A percentile compares a stretch with the other conserved stretches of the same genome.
These are phyloP conservation scores for Artemisia argyi DNA, from an alignment of 129 eudicot genomes.

Conservation along the genomic window DNA sequence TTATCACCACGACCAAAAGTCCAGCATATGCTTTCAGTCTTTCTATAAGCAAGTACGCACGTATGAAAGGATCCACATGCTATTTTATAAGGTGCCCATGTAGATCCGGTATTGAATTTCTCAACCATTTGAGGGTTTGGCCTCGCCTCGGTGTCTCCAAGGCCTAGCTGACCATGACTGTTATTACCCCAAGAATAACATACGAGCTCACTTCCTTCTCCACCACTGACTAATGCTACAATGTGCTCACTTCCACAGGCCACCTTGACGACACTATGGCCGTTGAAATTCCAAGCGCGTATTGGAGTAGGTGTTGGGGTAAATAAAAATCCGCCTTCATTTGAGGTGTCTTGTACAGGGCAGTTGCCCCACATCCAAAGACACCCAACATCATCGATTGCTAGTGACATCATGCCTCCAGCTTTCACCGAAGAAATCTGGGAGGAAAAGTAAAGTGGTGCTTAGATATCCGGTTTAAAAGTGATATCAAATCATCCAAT, in stretches of 20 bases:
- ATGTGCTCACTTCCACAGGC: conserved; percentile 96
- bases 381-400: conserved; percentile 60
- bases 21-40: conserved; percentile 30
- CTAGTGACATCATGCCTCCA: conserved; percentile 97
- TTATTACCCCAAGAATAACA: conserved; percentile 93
- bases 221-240: conserved; percentile 64
- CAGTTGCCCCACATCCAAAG: conserved; percentile 95
- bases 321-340: conserved; percentile 40
- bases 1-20: conserved; percentile 38
- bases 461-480: background rate
- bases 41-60: conserved; percentile 31
- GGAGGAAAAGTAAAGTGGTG: conserved; percentile 10
- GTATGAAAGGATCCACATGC: conserved; percentile 43
- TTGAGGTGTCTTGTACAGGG: conserved; percentile 47
- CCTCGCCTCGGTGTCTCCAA: conserved; percentile 73
- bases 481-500: background rate
- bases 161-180: conserved; percentile 81
- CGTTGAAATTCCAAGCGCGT: conserved; percentile 52
- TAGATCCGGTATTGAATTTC: conserved; percentile 32
- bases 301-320: conserved; percentile 48
- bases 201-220: conserved; percentile 42
- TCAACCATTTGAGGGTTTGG: conserved; percentile 54
- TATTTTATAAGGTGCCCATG: conserved; percentile 35
- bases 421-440: conserved; percentile 79
- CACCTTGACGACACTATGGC: conserved; percentile 78